Conservation (phyloP, 495 filamentous ascomycete species). For the Penicillium arizonense region DNA sequence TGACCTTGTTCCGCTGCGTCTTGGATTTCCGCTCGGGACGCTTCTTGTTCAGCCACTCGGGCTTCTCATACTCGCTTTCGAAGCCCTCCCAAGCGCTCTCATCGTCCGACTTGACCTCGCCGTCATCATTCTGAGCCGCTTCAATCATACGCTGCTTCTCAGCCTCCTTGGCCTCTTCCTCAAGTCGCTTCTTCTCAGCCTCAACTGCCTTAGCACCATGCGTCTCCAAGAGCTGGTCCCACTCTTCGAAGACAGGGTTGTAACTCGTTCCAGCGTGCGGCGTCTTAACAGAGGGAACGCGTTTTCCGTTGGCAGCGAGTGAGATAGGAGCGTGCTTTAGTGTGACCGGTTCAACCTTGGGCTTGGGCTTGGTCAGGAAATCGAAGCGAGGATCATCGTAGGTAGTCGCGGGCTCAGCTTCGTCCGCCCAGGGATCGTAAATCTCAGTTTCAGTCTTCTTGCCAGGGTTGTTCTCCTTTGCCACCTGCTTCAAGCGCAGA, state of each 20-base stretch:
- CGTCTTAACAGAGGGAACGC: slow-evolving; percentile 71
- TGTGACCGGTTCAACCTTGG: slow-evolving; percentile 71
- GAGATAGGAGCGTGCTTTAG: slow-evolving; percentile 75
- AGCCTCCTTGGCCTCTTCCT: slow-evolving; percentile 61
- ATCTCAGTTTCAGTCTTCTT: slow-evolving; percentile 51
- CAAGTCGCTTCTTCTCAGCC: slow-evolving; percentile 73
- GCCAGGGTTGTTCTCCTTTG: slow-evolving; percentile 64
- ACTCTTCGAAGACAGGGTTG: slow-evolving; percentile 84
- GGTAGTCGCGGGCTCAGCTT: slow-evolving; percentile 35
- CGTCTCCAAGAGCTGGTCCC: slow-evolving; percentile 67
- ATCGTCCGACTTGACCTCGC: slow-evolving; percentile 71
- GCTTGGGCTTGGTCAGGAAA: slow-evolving; percentile 61
- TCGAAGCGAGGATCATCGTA: slow-evolving; percentile 52
- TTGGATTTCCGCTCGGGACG: slow-evolving; percentile 79
- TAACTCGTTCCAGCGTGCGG: slow-evolving; percentile 85
- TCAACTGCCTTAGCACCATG: slow-evolving; percentile 78
- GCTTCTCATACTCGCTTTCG: slow-evolving; percentile 65
- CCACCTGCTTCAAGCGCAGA: slow-evolving; percentile 69
- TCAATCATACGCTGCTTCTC: slow-evolving; percentile 49
- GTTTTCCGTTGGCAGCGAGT: slow-evolving; percentile 72
- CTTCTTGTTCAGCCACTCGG: slow-evolving; percentile 65
- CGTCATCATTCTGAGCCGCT: slow-evolving; percentile 65
- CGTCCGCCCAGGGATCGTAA: slow-evolving; percentile 77
- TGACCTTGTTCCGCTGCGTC: slow-evolving; percentile 80
- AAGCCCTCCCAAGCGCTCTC: slow-evolving; percentile 88